Conservation (phyloP, 169 alveolate genomes). For the Eimeria sp. region DNA sequence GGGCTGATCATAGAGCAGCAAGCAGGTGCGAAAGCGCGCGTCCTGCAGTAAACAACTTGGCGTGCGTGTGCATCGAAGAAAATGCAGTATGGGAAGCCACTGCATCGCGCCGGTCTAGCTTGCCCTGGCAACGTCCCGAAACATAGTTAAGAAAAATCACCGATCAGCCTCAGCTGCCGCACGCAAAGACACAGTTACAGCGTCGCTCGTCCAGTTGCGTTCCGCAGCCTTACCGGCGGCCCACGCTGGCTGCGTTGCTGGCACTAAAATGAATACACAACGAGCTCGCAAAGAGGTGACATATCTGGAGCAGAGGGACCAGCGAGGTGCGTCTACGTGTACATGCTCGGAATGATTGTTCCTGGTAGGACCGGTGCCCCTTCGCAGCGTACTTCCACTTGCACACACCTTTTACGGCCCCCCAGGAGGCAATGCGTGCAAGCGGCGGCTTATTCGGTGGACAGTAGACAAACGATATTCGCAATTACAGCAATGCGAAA, state of each 20-base stretch:
- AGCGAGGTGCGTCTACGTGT: background rate
- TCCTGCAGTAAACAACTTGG: too few relatives aligned
- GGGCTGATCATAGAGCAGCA: too few relatives aligned
- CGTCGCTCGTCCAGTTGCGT: background rate
- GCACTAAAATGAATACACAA: background rate
- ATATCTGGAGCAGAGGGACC: background rate
- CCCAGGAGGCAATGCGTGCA: background rate
- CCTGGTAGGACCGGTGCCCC: background rate
- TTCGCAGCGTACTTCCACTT: background rate
- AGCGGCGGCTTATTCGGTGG: background rate
- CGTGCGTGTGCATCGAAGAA: too few relatives aligned
- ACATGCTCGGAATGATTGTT: background rate
- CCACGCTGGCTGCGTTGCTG: background rate
- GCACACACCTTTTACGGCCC: background rate
- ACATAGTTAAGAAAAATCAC: background rate
- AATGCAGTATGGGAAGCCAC: background rate
- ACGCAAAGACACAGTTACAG: background rate
- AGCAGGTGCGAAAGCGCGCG: too few relatives aligned
- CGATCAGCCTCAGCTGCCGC: background rate
- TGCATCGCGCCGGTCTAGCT: background rate
- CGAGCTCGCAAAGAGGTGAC: background rate
- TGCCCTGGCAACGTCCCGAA: background rate
- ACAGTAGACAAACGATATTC: background rate
- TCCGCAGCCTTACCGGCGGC: background rate
- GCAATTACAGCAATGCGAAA: background rate